phyloP scores from a whole-genome alignment of 2,329 filamentous ascomycete species.

The Cercospora sojina region DNA sequence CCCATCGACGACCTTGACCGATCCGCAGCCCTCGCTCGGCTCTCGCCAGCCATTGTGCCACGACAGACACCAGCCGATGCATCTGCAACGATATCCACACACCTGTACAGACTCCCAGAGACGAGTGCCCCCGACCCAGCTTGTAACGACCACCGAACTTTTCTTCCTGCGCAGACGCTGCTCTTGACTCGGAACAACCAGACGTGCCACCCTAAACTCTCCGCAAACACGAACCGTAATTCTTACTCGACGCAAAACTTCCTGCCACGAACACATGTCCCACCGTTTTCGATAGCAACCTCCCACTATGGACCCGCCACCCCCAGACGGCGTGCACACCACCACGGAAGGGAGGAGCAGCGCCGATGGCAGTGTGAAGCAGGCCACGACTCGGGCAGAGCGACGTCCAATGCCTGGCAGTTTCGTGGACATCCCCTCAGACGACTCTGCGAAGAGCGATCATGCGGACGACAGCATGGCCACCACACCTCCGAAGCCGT shows the following conservation, averaged over 20 bases:
- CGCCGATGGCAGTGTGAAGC: slow-evolving; percentile 8
- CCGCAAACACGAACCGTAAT: neutral
- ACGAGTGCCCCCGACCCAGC: neutral
- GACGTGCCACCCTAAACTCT: neutral
- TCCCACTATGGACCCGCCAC: slow-evolving; percentile 14
- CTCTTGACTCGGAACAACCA: neutral
- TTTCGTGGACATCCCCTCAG: slow-evolving; percentile 14
- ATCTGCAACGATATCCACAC: neutral
- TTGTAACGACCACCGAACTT: neutral
- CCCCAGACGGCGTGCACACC: slow-evolving; percentile 2
- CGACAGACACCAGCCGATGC: neutral
- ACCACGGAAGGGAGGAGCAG: neutral
- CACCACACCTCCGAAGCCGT: slow-evolving; percentile 19
- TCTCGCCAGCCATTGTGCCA: neutral
- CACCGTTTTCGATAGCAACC: slow-evolving; percentile 7
- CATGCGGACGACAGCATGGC: slow-evolving; percentile 13
- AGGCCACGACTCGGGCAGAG: slow-evolving; percentile 4
- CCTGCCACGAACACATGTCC: neutral
- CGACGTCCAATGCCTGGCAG: slow-evolving; percentile 12
- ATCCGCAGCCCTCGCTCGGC: neutral
- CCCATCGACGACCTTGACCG: neutral
- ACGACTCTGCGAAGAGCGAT: slow-evolving; percentile 11
- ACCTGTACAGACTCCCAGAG: neutral
- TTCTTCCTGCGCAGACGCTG: neutral
- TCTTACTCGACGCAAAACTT: neutral